Evolutionary conservation across 208 protist species (phyloP), one percentile per base, ranked within the genome.

Genomic region (Acanthamoeba divionensis): DNA sequence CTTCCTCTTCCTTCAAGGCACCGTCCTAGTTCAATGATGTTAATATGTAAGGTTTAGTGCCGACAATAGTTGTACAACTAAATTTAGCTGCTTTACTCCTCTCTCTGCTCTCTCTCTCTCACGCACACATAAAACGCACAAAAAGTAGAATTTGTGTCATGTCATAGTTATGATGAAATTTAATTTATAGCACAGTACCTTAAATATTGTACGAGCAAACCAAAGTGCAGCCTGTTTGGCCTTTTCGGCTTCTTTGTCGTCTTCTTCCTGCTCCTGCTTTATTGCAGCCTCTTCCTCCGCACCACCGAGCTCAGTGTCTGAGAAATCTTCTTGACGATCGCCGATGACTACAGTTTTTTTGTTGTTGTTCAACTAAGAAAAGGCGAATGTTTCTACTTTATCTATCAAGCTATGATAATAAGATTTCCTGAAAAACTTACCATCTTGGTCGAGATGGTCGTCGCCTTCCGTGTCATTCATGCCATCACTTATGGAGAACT

Each of bases 261-360:
- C 91, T 15, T 93, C 95, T 21, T 93, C 93, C n/a, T 92, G 91
- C 6, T 63, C 73, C 21, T 95, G 91, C 54, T 96, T 86, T 36
- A 92, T 90, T 52, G 91, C 75, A 2, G 90, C 65, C 86, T 52
- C 45, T n/a, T 94, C 95, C 36, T 97, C 95, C 65, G 93, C 89
- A 45, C 91, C 93, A 48, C 97, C 96, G 10, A 83, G 63, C 1
- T 52, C 50, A 26, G 63, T 52, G 4, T 38, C 26, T 52, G 50
- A 41, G 50, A 65, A 31, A 13, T 29, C 63, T 38, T 2, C 10
- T 4, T 79, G 7, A 48, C 29, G 21, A 57, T 96, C 94, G 88
- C 97, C 95, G 80, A 96, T 88, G 21, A 96, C 95, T 69, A 96
- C 95, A 29, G 96, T 91, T 38, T 97, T 95, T 71, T 97, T 93